A percentile compares a stretch with the other conserved stretches of the same genome.
Conservation (phyloP, 208 protist species). For the Trichomonas tenax region DNA sequence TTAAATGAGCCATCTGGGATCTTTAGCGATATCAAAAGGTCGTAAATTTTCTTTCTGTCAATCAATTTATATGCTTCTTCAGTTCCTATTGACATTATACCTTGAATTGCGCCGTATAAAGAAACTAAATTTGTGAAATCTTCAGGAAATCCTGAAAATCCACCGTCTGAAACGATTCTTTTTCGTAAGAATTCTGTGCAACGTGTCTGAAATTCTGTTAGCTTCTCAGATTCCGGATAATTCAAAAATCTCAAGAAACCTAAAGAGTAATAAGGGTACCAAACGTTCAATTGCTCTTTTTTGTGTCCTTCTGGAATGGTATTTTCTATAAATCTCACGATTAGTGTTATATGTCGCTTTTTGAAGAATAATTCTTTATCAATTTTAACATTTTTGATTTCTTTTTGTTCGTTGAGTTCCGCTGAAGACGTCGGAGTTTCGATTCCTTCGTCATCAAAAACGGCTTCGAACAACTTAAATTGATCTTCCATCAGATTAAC, state of each 20-base stretch:
- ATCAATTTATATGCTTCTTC: constrained; percentile 26
- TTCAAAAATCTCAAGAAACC: neutral
- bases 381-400: neutral
- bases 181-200: neutral
- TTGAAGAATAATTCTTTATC: neutral
- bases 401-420: neutral
- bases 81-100: constrained; percentile 44
- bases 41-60: constrained; percentile 6
- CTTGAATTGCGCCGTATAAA: constrained; percentile 46
- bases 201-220: neutral
- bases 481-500: neutral
- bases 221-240: neutral
- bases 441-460: neutral
- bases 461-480: neutral
- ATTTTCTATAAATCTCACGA: neutral
- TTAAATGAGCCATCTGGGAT: constrained; percentile 44
- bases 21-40: constrained; percentile 26
- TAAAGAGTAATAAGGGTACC: neutral
- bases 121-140: constrained; percentile 7
- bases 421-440: neutral
- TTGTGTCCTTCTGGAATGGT: neutral
- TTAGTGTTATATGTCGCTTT: neutral
- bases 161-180: neutral
- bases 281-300: neutral
- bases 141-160: neutral